Evolutionary conservation across 2,329 filamentous ascomycete genomes (phyloP), one percentile per base, ranked within the genome.

Genomic region (Orbilia oligospora): DNA sequence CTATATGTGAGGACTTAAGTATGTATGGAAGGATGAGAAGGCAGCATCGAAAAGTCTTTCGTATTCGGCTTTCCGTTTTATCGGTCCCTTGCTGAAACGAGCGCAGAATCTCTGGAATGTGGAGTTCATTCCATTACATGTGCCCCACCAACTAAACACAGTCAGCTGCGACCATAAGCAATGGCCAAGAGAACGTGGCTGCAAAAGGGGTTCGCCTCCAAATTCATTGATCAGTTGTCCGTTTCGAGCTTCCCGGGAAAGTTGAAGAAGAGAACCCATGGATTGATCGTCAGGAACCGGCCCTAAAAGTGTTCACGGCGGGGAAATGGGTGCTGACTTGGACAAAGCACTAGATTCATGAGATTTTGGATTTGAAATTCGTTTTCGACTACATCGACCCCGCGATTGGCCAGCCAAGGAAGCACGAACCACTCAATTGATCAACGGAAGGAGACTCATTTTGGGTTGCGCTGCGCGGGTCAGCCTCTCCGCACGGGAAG

Each of bases 31-130:
- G 53, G 18, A 56, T 3, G n/a, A 44, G 46, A 48, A 48, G 12
- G 53, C 30, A 38, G 33, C 53, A 44, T 41, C 22, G 36, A 44
- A 61, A 27, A 5, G 56, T 61, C 36, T 44, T 20, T 61, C 36
- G 56, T 61, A 61, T 44, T 61, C 56, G 56, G 12, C 36, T 61
- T n/a, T 61, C 20, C 18, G 36, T 61, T 61, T 41, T 61, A 61
- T 61, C 56, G 56, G 12, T 44, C 38, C 56, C 56, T 61, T 61
- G 56, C 56, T 61, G 56, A 61, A 61, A 61, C 56, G 56, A 12
- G 56, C n/a, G 30, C 53, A 41, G 53, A 18, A 58, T 58, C 56
- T 61, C 20, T 61, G 36, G 56, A 44, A 61, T 61, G 56, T 61
- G 56, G 56, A 61, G 56, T 61, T 44, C 14, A 44, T 58, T 41